Conservation (phyloP, 1,139 yeast genomes). For the Arxiozyma slooffiae region DNA sequence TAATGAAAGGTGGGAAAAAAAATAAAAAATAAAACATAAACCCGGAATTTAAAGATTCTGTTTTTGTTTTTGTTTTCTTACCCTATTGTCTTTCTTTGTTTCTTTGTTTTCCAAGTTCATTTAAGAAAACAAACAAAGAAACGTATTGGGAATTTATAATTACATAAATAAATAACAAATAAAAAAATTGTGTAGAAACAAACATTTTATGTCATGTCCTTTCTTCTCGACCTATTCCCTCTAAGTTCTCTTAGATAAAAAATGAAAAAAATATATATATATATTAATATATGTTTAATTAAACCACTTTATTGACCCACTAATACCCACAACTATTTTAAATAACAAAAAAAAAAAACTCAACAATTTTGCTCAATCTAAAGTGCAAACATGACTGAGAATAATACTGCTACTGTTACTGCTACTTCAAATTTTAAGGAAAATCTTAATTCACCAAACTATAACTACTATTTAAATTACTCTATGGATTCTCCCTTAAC, state of each 20-base stretch:
- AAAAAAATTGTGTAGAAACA: no score
- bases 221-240: not conserved
- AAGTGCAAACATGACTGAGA: not conserved
- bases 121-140: not conserved
- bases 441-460: constrained; percentile 2
- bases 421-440: not conserved
- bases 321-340: not conserved
- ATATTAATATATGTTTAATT: no score
- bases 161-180: no score
- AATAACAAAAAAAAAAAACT: not conserved
- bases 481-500: constrained; percentile 3
- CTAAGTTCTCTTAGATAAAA: no score
- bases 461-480: constrained; percentile 4
- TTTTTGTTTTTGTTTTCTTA: no score
- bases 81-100: no score
- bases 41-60: no score
- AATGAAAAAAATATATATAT: not conserved
- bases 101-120: not conserved
- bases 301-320: not conserved
- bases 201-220: no score
- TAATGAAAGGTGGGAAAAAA: no score
- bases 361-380: not conserved
- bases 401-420: not conserved
- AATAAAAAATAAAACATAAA: no score
- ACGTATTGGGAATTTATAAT: no score